Evolutionary conservation across 441 rosid genomes (phyloP), one percentile per base, ranked within the genome.

Genomic region (Populus trichocarpa): DNA sequence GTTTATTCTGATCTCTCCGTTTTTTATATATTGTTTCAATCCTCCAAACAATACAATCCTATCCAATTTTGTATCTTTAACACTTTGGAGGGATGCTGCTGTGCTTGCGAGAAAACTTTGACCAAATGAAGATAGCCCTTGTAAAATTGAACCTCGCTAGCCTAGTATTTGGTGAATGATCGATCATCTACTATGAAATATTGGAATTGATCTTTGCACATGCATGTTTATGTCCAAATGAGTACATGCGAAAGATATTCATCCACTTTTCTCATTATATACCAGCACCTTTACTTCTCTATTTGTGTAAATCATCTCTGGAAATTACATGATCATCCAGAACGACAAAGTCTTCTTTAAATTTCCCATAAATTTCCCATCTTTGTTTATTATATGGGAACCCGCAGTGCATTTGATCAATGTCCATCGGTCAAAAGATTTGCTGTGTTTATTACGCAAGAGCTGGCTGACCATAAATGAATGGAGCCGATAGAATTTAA

Each of bases 371-470:
- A 32, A 32, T 32, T 32, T 46, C 20, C 18, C 23, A 12, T 32
- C 20, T 30, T 59, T 28, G 0, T 64, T 64, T 73, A 50, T 18
- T 72, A 23, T 67, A 33, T 77, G 40, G 3, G 38, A 23, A 74
- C 16, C 77, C 33, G 16, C 61, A 22, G 61, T 64, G 61, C 63
- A 66, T 66, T 16, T 40, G 42, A 75, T 25, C 50, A 70, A 59
- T 0, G 40, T 40, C 74, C 75, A 70, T 18, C 9, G 79, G 79
- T 77, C 73, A 42, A 61, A 76, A 70, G n/a, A 11, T 36, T 35
- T 26, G 6, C 74, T 59, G 59, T 20, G 25, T 36, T n/a, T 23
- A 69, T 69, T 6, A 61, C 20, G 23, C 26, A 35, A 67, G 23
- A 22, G 30, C 78, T 30, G 16, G 72, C 23, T 76, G 69, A 9